Evolutionary conservation across 352 stramenopile genomes (phyloP), one percentile per base, ranked within the genome.

Genomic region (Phytopythium helicoides): DNA sequence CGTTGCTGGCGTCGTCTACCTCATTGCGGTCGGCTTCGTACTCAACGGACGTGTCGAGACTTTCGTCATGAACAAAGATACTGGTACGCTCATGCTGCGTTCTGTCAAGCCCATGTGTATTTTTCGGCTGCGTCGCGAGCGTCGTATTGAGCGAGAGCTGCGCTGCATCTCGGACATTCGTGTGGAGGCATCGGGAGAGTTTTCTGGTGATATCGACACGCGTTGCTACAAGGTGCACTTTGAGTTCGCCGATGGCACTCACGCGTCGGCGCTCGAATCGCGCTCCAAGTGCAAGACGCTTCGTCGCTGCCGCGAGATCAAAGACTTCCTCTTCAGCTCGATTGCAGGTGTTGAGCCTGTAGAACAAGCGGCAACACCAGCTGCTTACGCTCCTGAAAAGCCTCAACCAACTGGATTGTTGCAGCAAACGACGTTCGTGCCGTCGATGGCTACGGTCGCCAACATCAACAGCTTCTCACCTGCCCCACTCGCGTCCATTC

Each of bases 171-270:
- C 66, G 15, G 79, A 81, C 54, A 81, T 89, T 22, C 78, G 78
- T 36, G 72, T 87, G 26, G 78, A 89, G 42, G 64, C 73, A 35
- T 66, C 64, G 12, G 78, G 78, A 15, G 78, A 89, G 53, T 75
- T 86, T 54, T 87, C 69, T 22, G 73, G 76, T 11, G 78, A 89
- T 16, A 63, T 87, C 22, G 76, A 87, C 65, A 89, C 78, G 42
- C 71, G 78, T 8, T 71, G 55, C 45, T 89, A 87, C 60, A 84
- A 87, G 48, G 65, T 89, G 16, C 69, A 86, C 51, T 87, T 89
- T 51, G 78, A 89, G 38, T 89, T 89, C 54, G 63, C 82, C 48
- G 74, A 89, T 41, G 76, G 72, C 16, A 60, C 60, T 5, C 67
- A 86, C 47, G 64, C 76, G 3, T 71, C 68, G 37, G 72, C 67